Percentiles rank a stretch among this genome's conserved stretches.
Evolutionary conservation across 768 basidiomycete species (phyloP).

Genomic region (Filobasidium wieringae): DNA sequence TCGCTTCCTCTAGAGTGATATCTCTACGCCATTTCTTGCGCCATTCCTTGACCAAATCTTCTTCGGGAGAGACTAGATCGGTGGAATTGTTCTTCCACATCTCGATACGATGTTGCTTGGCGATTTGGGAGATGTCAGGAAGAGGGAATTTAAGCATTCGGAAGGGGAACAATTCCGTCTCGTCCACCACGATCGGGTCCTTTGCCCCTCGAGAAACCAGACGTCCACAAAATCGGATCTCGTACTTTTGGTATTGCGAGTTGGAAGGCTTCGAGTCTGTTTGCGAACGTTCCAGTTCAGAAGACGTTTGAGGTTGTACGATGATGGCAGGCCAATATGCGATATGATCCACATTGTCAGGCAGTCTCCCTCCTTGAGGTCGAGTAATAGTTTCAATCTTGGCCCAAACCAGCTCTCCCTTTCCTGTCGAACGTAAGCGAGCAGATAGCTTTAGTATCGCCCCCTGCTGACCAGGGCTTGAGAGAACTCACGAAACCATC

Average conservation of each 20-base stretch:
- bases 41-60: slow-evolving; percentile 15
- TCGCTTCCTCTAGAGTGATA: slow-evolving; percentile 10
- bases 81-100: background rate
- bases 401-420: slow-evolving; percentile 4
- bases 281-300: background rate
- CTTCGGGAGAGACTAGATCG: slow-evolving; percentile 14
- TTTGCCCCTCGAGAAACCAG: background rate
- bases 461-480: background rate
- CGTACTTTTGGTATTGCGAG: too few species aligned
- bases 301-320: background rate
- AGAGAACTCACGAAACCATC: slow-evolving; percentile 1
- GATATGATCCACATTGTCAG: background rate
- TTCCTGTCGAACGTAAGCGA: background rate
- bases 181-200: background rate
- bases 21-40: slow-evolving; percentile 8
- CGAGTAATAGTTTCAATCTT: background rate
- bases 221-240: background rate
- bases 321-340: slow-evolving; percentile 3
- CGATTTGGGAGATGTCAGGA: background rate
- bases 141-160: background rate
- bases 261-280: too few species aligned
- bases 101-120: background rate
- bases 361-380: background rate
- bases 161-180: background rate
- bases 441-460: background rate